These are phyloP conservation scores for Vanderwaltozyma verrucispora DNA, from an alignment of 805 yeast genomes.

Conservation along the genomic window DNA sequence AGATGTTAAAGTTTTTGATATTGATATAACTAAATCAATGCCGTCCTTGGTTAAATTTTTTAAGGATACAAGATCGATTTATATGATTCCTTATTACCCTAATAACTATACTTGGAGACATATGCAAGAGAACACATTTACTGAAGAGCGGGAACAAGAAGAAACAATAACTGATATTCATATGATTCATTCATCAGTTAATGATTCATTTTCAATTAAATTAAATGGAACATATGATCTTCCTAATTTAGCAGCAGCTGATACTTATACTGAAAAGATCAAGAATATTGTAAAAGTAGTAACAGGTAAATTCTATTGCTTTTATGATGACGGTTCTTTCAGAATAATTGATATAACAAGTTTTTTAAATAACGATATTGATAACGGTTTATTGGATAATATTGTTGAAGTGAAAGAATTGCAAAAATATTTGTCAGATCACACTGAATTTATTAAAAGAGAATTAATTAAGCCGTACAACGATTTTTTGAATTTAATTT, in stretches of 20 bases:
- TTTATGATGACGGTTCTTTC: constrained; percentile 7
- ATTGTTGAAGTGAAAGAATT: constrained; percentile 9
- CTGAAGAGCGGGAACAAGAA: not conserved
- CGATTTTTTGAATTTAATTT: constrained; percentile 12
- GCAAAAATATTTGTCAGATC: constrained; percentile 10
- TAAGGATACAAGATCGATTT: constrained; percentile 8
- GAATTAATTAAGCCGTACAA: constrained; percentile 14
- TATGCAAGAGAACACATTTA: not conserved
- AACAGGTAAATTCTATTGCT: constrained; percentile 2
- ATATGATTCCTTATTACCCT: constrained; percentile 11
- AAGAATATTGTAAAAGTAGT: not conserved
- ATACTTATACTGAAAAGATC: not conserved
- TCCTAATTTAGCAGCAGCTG: not conserved
- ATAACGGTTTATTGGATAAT: constrained; percentile 6
- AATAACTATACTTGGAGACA: constrained; percentile 12
- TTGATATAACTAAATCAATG: constrained; percentile 12
- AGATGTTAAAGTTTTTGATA: too few relatives aligned
- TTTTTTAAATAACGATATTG: constrained; percentile 3
- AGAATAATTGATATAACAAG: constrained; percentile 4
- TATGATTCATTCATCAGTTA: constrained; percentile 6
- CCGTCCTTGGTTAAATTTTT: constrained; percentile 17
- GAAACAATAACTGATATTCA: constrained; percentile 13
- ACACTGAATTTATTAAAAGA: constrained; percentile 11
- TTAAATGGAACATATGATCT: constrained; percentile 15
- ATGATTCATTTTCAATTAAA: constrained; percentile 7